Base-by-base conservation (phyloP, 306 rosid genomes). In the Pueraria montana region DNA sequence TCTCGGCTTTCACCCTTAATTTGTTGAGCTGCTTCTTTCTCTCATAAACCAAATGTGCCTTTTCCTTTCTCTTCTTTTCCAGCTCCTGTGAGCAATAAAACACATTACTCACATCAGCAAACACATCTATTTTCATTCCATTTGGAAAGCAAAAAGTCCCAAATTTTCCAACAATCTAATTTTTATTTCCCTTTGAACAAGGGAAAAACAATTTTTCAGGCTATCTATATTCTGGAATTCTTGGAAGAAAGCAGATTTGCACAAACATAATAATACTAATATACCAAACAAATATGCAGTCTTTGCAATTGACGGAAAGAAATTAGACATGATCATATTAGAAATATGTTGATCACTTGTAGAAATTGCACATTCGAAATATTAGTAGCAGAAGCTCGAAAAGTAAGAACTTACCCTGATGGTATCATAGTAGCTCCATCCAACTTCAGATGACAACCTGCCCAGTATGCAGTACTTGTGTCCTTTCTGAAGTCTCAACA, bases 1-100 rank as follows among this genome's bases (percentile, higher is more conserved):
- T n/a, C n/a, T n/a, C n/a, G n/a, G n/a, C n/a, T n/a, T n/a, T n/a
- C n/a, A n/a, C n/a, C n/a, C n/a, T n/a, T n/a, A n/a, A n/a, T n/a
- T n/a, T n/a, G n/a, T n/a, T n/a, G n/a, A n/a, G n/a, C n/a, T n/a
- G n/a, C n/a, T n/a, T n/a, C n/a, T n/a, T n/a, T n/a, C n/a, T n/a
- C n/a, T n/a, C n/a, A n/a, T n/a, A n/a, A n/a, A n/a, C n/a, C n/a
- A n/a, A n/a, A n/a, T n/a, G n/a, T n/a, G n/a, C n/a, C n/a, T n/a
- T 88, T 65, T 93, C 97, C 90, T 93, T 93, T 77, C 97, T 88
- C 94, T 93, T 93, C 83, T 77, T 86, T 72, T 93, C 97, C 58
- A 93, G 90, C 84, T 90, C 96, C 96, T 91, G 85, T 38, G 27
- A 24, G 12, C 5, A 42, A 30, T 3, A 24, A 4, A 5, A 45